phyloP scores from a whole-genome alignment of 768 basidiomycete species.

The Coprinellus micaceus region DNA sequence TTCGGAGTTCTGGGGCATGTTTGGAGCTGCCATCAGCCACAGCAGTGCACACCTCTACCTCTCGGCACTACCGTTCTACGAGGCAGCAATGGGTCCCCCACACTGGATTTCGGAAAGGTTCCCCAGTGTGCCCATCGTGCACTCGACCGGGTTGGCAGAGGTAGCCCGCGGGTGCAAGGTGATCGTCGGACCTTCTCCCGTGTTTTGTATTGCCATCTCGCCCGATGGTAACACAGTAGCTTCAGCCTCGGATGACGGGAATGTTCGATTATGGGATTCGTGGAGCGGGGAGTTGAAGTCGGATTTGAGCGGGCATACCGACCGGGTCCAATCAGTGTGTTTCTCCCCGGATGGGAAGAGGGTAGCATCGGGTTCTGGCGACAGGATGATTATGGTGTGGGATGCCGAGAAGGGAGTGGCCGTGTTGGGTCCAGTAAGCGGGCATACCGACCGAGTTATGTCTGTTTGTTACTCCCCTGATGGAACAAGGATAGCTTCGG shows the following conservation, averaged over 20 bases:
- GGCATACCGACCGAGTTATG: no score
- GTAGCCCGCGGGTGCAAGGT: constrained; percentile 1
- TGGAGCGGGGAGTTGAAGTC: constrained; percentile 45
- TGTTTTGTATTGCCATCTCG: constrained; percentile 19
- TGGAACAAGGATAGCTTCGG: no score
- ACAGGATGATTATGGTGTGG: constrained; percentile 86
- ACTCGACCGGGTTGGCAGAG: neutral
- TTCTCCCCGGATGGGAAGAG: constrained; percentile 91
- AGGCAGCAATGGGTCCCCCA: neutral
- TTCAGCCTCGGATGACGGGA: no score
- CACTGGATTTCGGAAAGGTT: neutral
- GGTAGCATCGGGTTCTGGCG: constrained; percentile 86
- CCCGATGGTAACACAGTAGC: constrained; percentile 5
- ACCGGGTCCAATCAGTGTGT: constrained; percentile 83
- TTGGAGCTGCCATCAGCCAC: constrained; percentile 10
- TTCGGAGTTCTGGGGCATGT: constrained; percentile 12
- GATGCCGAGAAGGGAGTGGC: constrained; percentile 33
- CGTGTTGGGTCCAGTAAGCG: no score
- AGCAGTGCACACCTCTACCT: constrained; percentile 24
- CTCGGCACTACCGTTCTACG: constrained; percentile 24
- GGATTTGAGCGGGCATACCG: constrained; percentile 69
- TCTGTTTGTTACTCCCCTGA: no score
- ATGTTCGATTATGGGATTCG: no score
- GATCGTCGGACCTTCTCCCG: constrained; percentile 13
- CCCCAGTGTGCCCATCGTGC: neutral